These are phyloP conservation scores for Pinus tabuliformis DNA, from an alignment of 75 land plant species.

Conservation along the genomic window DNA sequence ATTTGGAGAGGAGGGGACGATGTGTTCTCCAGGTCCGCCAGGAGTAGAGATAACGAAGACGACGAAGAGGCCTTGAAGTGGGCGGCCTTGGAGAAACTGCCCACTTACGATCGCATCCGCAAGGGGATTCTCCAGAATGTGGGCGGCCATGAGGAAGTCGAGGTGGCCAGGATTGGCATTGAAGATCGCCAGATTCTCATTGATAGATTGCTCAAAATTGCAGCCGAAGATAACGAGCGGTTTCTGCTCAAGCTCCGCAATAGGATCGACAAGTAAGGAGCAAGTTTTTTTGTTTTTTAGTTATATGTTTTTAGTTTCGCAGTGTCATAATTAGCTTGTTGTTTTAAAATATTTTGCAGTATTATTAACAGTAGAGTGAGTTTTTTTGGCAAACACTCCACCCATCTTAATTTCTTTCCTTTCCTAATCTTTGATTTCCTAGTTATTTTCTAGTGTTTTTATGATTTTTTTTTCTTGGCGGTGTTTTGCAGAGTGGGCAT, in stretches of 20 bases:
- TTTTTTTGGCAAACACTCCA: no score
- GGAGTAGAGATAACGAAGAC: slow-evolving; percentile 8
- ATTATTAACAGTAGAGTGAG: no score
- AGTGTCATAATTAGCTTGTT: no score
- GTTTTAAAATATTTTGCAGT: no score
- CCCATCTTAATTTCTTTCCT: no score
- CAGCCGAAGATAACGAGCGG: slow-evolving; percentile 87
- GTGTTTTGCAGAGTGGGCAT: slow-evolving; percentile 61
- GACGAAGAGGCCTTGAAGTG: slow-evolving; percentile 73
- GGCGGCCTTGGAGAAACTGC: slow-evolving; percentile 91
- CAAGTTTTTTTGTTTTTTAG: no score
- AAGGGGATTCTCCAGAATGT: slow-evolving; percentile 7
- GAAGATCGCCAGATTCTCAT: slow-evolving; percentile 66
- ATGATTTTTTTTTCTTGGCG: no score
- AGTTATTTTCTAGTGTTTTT: no score
- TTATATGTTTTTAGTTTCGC: no score
- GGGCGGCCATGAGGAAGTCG: slow-evolving; percentile 52
- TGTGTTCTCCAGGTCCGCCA: slow-evolving; percentile 19
- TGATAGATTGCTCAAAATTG: slow-evolving; percentile 60
- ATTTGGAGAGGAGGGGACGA: slow-evolving; percentile 10
- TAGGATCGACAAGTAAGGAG: slow-evolving; percentile 68
- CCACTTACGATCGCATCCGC: slow-evolving; percentile 16
- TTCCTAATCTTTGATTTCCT: no score
- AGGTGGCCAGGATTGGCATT: slow-evolving; percentile 50
- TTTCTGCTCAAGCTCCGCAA: slow-evolving; percentile 57